Conservation (phyloP, 1,284 basidiomycete genomes). For the Ustilago crameri region DNA sequence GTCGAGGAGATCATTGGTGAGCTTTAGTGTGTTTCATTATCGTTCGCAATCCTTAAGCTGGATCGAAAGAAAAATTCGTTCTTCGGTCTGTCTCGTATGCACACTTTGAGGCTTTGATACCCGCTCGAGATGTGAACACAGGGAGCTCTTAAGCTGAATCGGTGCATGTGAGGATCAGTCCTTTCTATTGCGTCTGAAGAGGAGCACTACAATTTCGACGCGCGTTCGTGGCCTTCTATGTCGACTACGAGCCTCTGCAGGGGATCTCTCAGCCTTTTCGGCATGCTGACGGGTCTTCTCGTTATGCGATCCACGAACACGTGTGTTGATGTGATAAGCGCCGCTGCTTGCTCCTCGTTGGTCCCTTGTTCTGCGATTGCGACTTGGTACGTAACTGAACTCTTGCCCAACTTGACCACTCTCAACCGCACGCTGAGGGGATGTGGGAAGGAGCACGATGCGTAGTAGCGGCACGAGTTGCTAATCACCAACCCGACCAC, state of each 20-base stretch:
- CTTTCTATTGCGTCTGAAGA: too few species aligned
- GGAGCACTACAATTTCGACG: constrained; percentile 22
- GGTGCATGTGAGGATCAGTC: too few species aligned
- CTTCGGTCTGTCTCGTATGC: too few species aligned
- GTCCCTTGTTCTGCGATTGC: constrained; percentile 22
- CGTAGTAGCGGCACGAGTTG: constrained; percentile 47
- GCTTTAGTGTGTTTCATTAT: neutral
- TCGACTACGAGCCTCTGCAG: constrained; percentile 17
- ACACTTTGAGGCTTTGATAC: too few species aligned
- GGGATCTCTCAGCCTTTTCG: constrained; percentile 4
- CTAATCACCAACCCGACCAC: constrained; percentile 50
- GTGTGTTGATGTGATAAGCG: constrained; percentile 47
- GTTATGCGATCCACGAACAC: constrained; percentile 49
- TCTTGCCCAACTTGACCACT: constrained; percentile 40
- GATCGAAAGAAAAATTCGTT: too few species aligned
- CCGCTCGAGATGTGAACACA: too few species aligned
- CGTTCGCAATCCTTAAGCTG: too few species aligned
- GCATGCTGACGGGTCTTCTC: constrained; percentile 42
- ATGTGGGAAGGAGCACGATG: constrained; percentile 47
- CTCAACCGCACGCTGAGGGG: constrained; percentile 33
- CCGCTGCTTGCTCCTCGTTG: constrained; percentile 14
- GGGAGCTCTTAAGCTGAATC: too few species aligned
- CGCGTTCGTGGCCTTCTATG: neutral
- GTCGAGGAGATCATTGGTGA: constrained; percentile 48
- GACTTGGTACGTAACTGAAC: constrained; percentile 48